Percentiles rank a stretch among this genome's conserved stretches.
phyloP scores from a whole-genome alignment of 1,139 yeast genomes.

The Candida mesenterica region DNA sequence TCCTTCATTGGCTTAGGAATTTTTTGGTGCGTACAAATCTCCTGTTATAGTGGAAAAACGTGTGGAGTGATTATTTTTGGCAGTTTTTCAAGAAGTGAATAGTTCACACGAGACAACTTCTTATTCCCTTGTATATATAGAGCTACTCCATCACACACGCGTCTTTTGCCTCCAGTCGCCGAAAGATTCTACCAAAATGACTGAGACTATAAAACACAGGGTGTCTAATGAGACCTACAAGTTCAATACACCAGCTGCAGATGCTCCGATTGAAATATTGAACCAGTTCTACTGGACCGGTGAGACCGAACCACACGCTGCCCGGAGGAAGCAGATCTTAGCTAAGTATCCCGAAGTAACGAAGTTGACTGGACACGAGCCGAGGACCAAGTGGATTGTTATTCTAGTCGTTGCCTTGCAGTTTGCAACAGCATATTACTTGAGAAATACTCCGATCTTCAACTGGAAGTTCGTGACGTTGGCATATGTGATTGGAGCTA shows the following conservation, averaged over 20 bases:
- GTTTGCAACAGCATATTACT: slow-evolving; percentile 55
- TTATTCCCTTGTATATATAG: too few species aligned
- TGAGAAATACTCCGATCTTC: slow-evolving; percentile 56
- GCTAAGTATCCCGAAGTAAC: slow-evolving; percentile 76
- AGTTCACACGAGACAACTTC: too few species aligned
- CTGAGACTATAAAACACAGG: slow-evolving; percentile 34
- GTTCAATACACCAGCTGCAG: slow-evolving; percentile 44
- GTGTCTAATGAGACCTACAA: slow-evolving; percentile 33
- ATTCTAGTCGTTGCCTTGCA: slow-evolving; percentile 64
- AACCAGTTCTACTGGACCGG: slow-evolving; percentile 82
- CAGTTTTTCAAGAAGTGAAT: too few species aligned
- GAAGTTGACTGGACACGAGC: slow-evolving; percentile 83
- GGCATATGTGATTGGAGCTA: slow-evolving; percentile 83
- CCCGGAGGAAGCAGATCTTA: slow-evolving; percentile 70
- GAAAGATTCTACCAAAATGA: too few species aligned
- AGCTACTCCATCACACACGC: not conserved
- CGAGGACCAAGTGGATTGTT: slow-evolving; percentile 76
- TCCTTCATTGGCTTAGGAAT: too few species aligned
- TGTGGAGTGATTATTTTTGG: too few species aligned
- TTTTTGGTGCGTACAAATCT: too few species aligned
- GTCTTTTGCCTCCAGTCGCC: too few species aligned
- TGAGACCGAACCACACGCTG: slow-evolving; percentile 76
- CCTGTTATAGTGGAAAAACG: too few species aligned
- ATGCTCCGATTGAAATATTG: slow-evolving; percentile 38
- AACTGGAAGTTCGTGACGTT: slow-evolving; percentile 55